These are phyloP conservation scores for Melastoma malabathricum DNA, from an alignment of 345 rosid species.

Conservation along the genomic window DNA sequence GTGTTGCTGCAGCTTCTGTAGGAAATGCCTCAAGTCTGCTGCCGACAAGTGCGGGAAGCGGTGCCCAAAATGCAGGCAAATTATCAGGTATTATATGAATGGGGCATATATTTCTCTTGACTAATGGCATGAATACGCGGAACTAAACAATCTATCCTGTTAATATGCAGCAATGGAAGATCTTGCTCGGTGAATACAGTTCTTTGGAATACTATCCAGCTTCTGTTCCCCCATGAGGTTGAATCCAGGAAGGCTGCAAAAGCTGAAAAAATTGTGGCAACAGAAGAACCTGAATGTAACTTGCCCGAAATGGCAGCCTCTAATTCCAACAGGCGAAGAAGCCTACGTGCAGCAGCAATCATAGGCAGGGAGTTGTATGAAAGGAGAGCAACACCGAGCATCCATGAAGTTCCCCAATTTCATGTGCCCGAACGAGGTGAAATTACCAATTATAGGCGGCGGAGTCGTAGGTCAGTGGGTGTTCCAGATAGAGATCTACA, in stretches of 20 bases:
- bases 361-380: slow-evolving; percentile 16
- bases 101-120: not conserved
- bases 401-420: slow-evolving; percentile 8
- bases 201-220: slow-evolving; percentile 97
- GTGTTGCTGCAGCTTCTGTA: slow-evolving; percentile 54
- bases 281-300: slow-evolving; percentile 12
- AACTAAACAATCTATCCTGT: no score
- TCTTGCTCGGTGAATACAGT: slow-evolving; percentile 83
- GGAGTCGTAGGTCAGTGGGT: slow-evolving; percentile 2
- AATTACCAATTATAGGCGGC: not conserved
- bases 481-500: not conserved
- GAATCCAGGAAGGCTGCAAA: slow-evolving; percentile 53
- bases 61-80: slow-evolving; percentile 88
- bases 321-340: slow-evolving; percentile 7
- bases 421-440: slow-evolving; percentile 12
- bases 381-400: slow-evolving; percentile 9
- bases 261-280: slow-evolving; percentile 11
- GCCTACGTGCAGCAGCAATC: slow-evolving; percentile 9
- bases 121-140: no score
- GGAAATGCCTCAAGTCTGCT: slow-evolving; percentile 68
- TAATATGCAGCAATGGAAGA: slow-evolving; percentile 54
- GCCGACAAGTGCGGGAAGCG: slow-evolving; percentile 87
- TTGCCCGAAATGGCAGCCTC: slow-evolving; percentile 9
- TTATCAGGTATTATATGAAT: slow-evolving; percentile 37
- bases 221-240: slow-evolving; percentile 74